phyloP scores from a whole-genome alignment of 1,139 yeast species.

The Sugiyamaella xylanicola region DNA sequence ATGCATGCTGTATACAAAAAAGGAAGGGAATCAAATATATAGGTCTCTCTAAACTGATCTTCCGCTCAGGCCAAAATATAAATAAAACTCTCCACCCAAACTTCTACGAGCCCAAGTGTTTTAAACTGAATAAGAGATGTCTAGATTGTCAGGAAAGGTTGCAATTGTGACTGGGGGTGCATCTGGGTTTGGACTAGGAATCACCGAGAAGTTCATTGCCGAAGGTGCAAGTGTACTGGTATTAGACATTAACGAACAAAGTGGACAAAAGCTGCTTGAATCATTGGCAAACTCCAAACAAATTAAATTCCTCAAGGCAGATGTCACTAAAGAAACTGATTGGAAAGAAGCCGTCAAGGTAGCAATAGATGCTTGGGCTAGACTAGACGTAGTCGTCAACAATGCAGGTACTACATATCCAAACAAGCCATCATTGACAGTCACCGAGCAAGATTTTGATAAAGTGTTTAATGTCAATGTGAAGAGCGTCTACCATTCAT shows the following conservation, averaged over 20 bases:
- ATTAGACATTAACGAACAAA: slow-evolving; percentile 26
- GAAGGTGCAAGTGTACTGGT: slow-evolving; percentile 31
- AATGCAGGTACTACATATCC: slow-evolving; percentile 35
- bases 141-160: slow-evolving; percentile 38
- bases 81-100: background rate
- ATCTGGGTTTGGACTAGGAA: slow-evolving; percentile 45
- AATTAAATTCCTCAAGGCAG: slow-evolving; percentile 27
- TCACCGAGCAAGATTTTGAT: slow-evolving; percentile 30
- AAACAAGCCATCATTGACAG: slow-evolving; percentile 29
- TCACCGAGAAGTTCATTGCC: slow-evolving; percentile 28
- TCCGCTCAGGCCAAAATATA: background rate
- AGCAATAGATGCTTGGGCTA: slow-evolving; percentile 29
- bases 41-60: too few species aligned
- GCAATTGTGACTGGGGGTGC: slow-evolving; percentile 48
- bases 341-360: slow-evolving; percentile 26
- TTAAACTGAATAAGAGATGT: background rate
- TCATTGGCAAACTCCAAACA: slow-evolving; percentile 1
- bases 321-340: slow-evolving; percentile 30
- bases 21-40: slow-evolving; percentile 16
- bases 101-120: background rate
- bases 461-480: slow-evolving; percentile 33
- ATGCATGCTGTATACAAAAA: background rate
- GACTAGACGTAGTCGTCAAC: slow-evolving; percentile 35
- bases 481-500: slow-evolving; percentile 31
- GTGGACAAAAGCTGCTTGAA: slow-evolving; percentile 21